These are phyloP conservation scores for Herpetomonas muscarum DNA, from an alignment of 208 protist genomes.

Conservation along the genomic window DNA sequence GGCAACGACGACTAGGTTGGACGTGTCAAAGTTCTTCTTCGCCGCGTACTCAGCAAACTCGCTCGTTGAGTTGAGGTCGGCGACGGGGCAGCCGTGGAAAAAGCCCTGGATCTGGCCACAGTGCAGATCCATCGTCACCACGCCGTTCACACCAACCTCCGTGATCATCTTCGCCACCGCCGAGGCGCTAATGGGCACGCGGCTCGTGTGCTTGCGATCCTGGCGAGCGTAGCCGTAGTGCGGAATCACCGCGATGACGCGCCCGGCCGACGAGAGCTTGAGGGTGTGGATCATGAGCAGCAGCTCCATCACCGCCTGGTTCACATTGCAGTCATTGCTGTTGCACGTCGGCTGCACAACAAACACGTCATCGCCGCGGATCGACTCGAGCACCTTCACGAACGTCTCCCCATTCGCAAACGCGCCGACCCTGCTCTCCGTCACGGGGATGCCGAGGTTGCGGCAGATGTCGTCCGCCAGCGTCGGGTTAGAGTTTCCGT, in stretches of 20 bases:
- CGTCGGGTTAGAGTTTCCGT: slow-evolving; percentile 85
- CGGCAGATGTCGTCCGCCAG: slow-evolving; percentile 77
- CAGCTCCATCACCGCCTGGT: slow-evolving; percentile 95
- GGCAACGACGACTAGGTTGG: slow-evolving; percentile 90
- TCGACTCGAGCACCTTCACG: slow-evolving; percentile 83
- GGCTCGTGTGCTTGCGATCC: slow-evolving; percentile 93
- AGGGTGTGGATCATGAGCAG: slow-evolving; percentile 93
- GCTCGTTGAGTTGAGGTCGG: slow-evolving; percentile 85
- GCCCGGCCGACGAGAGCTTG: slow-evolving; percentile 81
- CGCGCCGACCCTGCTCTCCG: slow-evolving; percentile 56
- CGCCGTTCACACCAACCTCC: slow-evolving; percentile 85
- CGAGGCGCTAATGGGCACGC: slow-evolving; percentile 95
- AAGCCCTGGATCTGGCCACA: slow-evolving; percentile 95
- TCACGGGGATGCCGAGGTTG: slow-evolving; percentile 69
- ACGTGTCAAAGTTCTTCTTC: slow-evolving; percentile 62
- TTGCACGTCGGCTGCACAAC: slow-evolving; percentile 94
- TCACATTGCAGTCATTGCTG: slow-evolving; percentile 76
- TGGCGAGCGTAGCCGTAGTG: slow-evolving; percentile 96
- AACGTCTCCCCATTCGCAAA: slow-evolving; percentile 90
- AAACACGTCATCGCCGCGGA: slow-evolving; percentile 94
- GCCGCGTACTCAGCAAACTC: slow-evolving; percentile 87
- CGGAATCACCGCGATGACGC: slow-evolving; percentile 94
- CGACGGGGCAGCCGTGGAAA: slow-evolving; percentile 92
- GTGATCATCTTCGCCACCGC: slow-evolving; percentile 93
- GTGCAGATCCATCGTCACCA: slow-evolving; percentile 95